Base-by-base conservation (phyloP, 202 grass and related monocot species). In the Carex arenaria region DNA sequence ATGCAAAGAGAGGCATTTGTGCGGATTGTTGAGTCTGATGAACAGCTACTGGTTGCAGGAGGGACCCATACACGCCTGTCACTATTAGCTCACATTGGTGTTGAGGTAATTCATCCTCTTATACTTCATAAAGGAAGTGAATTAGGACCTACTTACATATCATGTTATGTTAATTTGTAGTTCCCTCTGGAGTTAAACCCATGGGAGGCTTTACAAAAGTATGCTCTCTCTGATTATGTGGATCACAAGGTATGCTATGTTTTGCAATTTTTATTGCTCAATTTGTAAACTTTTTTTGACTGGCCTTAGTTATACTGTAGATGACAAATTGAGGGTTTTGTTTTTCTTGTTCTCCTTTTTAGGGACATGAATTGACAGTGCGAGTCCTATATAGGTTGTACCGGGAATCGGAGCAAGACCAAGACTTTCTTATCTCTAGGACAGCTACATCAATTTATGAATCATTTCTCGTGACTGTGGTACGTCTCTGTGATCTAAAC, bases 371-470 rank as follows among this genome's bases (percentile, higher is more conserved):
- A 85, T 90, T 98, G 87, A 98, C 95, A 84, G 85, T 98, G 53
- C 90, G 87, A 87, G 85, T 94, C 85, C 90, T 98, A 82, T 94
- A 94, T 84, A 92, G 95, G 85, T 89, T 98, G 84, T 94, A 93
- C 85, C 86, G 86, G 17, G 95, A 98, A 47, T 88, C 90, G 7
- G 95, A 98, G 83, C 95, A 98, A 85, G 95, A 98, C 85, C 90
- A 94, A 60, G 92, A 98, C 83, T 98, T 98, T 61, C 86, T 98
- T 93, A 91, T 91, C 67, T 98, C 95, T 78, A 98, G 92, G 89
- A 98, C 95, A 70, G 95, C 95, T 78, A 91, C 90, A 85, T 98
- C 95, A 91, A 88, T 94, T 90, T 98, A 98, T 49, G 95, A 98
- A 82, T 91, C 90, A 42, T 98, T 98, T 91, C 89, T 98, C 76